Evolutionary conservation across 805 yeast species (phyloP).

Genomic region (Nakazawaea laoshanensis): DNA sequence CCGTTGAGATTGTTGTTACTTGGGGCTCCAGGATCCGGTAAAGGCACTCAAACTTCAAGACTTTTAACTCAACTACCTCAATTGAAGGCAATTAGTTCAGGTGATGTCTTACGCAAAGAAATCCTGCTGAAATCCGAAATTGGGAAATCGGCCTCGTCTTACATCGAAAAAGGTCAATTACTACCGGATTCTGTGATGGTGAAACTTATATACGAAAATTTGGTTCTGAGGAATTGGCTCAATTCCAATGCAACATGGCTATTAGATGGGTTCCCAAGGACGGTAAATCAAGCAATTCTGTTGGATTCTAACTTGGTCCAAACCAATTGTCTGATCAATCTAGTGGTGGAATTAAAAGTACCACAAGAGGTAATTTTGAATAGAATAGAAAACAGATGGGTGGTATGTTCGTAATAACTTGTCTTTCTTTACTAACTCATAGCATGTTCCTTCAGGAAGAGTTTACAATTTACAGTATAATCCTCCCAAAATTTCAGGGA

Average conservation of each 20-base stretch:
- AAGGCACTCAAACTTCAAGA: slow-evolving; percentile 78
- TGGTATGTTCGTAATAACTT: slow-evolving; percentile 21
- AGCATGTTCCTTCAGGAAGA: slow-evolving; percentile 74
- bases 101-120: slow-evolving; percentile 71
- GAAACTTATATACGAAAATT: slow-evolving; percentile 41
- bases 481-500: slow-evolving; percentile 78
- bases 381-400: slow-evolving; percentile 79
- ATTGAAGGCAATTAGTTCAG: slow-evolving; percentile 65
- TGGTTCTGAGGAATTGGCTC: slow-evolving; percentile 35
- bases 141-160: slow-evolving; percentile 47
- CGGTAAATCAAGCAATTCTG: slow-evolving; percentile 58
- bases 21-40: slow-evolving; percentile 96
- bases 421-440: slow-evolving; percentile 1
- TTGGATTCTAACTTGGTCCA: slow-evolving; percentile 36
- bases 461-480: slow-evolving; percentile 80
- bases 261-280: slow-evolving; percentile 90
- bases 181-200: slow-evolving; percentile 72
- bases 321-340: slow-evolving; percentile 40
- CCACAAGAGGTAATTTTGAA: slow-evolving; percentile 78
- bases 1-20: slow-evolving; percentile 64
- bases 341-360: slow-evolving; percentile 82
- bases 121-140: slow-evolving; percentile 44
- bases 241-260: slow-evolving; percentile 49
- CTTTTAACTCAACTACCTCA: slow-evolving; percentile 44
- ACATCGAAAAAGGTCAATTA: slow-evolving; percentile 55